Base-by-base conservation (phyloP, 1,139 yeast species). In the Yamadazyma dushanensis region DNA sequence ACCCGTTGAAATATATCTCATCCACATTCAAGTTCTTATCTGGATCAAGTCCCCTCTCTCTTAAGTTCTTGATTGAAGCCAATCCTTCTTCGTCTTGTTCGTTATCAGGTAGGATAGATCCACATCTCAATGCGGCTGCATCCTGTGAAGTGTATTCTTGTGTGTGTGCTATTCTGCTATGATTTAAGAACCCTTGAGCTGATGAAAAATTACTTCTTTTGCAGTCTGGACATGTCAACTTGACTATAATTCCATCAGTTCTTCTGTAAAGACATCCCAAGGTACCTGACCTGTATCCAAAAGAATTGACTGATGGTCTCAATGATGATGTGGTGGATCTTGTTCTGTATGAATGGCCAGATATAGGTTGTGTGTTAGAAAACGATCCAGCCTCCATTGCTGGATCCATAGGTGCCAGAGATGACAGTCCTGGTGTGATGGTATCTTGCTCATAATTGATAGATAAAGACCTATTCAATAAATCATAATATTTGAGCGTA, bases 161-260 rank as follows among this genome's bases (percentile, higher is more conserved):
- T n/a, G 78, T 65, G 54, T 85, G 95, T 3, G 90, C 85, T 18
- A 83, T 73, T 43, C 94, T 63, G 43, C 84, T 76, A 54, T 85
- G 95, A 53, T 83, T 85, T 27, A 84, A 69, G 44, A 85, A 83
- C 16, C 94, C 94, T 54, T 85, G 94, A 0, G 89, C 87, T 10
- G 86, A 78, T 6, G 86, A 79, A 53, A 85, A 85, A 44, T 83
- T 84, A 34, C 79, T 73, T 37, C 92, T 62, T 11, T 68, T 73
- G 56, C 95, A 85, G 37, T 71, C 76, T 0, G 82, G 79, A 54
- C 95, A 85, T 6, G 79, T 78, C 17, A 85, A 66, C 36, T 80
- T 68, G 6, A 84, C 89, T 18, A 83, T 61, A 0, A 83, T 69
- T 2, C 92, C 90, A 55, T 85, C 94, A 4, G 83, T 75, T 40